Conservation (phyloP, 495 filamentous ascomycete genomes). For the Talaromyces borbonicus region DNA sequence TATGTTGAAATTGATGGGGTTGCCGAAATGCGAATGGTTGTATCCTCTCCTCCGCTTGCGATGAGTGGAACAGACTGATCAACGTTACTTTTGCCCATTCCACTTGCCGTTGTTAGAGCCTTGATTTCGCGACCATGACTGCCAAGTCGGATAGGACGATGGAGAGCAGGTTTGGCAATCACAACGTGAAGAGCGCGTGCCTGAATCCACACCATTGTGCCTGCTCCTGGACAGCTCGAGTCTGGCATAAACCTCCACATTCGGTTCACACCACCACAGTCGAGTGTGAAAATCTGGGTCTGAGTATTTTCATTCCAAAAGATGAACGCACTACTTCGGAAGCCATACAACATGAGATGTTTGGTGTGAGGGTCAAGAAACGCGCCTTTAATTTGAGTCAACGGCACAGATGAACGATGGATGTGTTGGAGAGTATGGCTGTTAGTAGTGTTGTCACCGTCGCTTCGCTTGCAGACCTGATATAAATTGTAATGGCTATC, state of each 20-base stretch:
- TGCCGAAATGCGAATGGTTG: constrained; percentile 55
- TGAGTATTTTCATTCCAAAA: constrained; percentile 64
- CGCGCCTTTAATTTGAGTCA: constrained; percentile 59
- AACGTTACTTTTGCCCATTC: neutral
- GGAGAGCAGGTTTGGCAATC: constrained; percentile 35
- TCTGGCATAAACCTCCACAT: constrained; percentile 48
- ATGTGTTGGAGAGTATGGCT: constrained; percentile 28
- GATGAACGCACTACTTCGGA: constrained; percentile 65
- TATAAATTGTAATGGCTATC: constrained; percentile 64
- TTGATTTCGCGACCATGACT: constrained; percentile 88
- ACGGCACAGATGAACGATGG: constrained; percentile 46
- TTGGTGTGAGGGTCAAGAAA: constrained; percentile 39
- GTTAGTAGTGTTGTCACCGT: constrained; percentile 3
- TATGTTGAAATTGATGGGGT: neutral
- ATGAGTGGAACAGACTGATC: constrained; percentile 25
- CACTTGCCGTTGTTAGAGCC: constrained; percentile 49
- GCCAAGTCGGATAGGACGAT: constrained; percentile 51
- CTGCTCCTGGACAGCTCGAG: constrained; percentile 15
- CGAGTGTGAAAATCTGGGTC: constrained; percentile 53
- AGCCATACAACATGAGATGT: constrained; percentile 67
- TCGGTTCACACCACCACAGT: constrained; percentile 78
- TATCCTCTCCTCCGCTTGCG: constrained; percentile 88
- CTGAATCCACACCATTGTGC: constrained; percentile 45
- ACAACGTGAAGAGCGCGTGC: constrained; percentile 30
- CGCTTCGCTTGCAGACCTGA: constrained; percentile 10